Evolutionary conservation across 257 asterid species (phyloP), one percentile per base, ranked within the genome.

Genomic region (Plantago major): DNA sequence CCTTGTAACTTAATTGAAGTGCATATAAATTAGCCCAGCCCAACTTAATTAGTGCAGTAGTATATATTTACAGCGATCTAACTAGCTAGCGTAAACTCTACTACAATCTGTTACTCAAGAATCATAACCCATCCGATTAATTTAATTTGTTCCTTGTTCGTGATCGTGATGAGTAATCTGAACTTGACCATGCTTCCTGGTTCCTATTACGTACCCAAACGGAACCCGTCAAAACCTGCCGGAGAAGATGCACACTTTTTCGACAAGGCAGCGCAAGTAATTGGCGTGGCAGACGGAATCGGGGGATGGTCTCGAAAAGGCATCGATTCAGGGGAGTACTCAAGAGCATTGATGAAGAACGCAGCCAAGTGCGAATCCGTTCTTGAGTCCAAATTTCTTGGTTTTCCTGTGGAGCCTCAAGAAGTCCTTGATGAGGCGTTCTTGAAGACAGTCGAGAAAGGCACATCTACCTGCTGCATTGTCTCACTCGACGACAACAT

Each of bases 211-310:
- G 48, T 69, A 3, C 81, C 86, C 1, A 74, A 78, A 46, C 26
- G 46, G 0, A 65, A 56, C 26, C 3, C 4, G 1, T 7, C 6
- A 6, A 47, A 37, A 10, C 79, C 82, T 26, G 26, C 16, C 11
- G 80, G 84, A 0, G 70, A 78, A 13, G 87, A 81, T 18, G 73
- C 80, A 0, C 59, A 68, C 68, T 75, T 81, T 42, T 16, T 72
- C 42, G 38, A 26, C 22, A 33, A 11, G 0, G 52, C 43, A 18
- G 28, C 46, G 12, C 80, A 80, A 53, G 67, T 62, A 0, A 67
- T 81, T 9, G 84, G 82, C 0, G 70, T 81, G 1, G 84, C 84
- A 0, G 84, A 81, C 46, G 84, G 84, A 1, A 79, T 77, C 14
- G 79, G 81, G 3, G 73, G 83, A 1, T 69, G 76, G 73, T 45